These are phyloP conservation scores for Alnus rubra DNA, from an alignment of 306 rosid genomes.

Conservation along the genomic window DNA sequence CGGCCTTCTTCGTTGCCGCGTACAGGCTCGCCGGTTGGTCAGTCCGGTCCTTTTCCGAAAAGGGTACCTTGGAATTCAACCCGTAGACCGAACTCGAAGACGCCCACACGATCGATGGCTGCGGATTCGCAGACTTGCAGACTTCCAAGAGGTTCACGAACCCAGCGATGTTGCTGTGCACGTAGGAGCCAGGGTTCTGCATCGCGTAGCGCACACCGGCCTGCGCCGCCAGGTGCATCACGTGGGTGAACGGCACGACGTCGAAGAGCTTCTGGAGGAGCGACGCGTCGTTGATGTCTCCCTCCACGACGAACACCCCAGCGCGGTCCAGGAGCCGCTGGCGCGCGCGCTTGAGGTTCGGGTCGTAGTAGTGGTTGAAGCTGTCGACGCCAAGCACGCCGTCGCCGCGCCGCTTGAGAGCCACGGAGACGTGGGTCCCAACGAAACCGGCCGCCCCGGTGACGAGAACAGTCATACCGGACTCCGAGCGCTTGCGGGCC, in stretches of 20 bases:
- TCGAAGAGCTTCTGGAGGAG: conserved; percentile 76
- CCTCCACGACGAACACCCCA: conserved; percentile 80
- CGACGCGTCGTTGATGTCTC: conserved; percentile 64
- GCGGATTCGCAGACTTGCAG: conserved; percentile 68
- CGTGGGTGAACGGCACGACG: conserved; percentile 75
- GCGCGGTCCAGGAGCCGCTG: conserved; percentile 63
- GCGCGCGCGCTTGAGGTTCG: conserved; percentile 64
- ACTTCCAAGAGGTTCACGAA: conserved; percentile 72
- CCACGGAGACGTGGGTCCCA: conserved; percentile 73
- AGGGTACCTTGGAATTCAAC: conserved; percentile 75
- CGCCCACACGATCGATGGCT: conserved; percentile 79
- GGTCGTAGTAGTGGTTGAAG: conserved; percentile 77
- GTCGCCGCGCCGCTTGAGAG: conserved; percentile 78
- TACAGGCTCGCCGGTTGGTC: conserved; percentile 84
- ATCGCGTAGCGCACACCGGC: conserved; percentile 88
- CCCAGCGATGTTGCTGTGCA: conserved; percentile 80
- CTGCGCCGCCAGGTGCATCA: conserved; percentile 88
- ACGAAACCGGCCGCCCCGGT: conserved; percentile 89
- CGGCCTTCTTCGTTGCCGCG: conserved; percentile 85
- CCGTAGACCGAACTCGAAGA: conserved; percentile 92
- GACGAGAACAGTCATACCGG: conserved; percentile 59
- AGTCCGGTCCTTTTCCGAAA: conserved; percentile 75
- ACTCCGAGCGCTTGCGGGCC: conserved; percentile 32
- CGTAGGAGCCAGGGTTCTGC: conserved; percentile 72
- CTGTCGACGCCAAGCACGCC: conserved; percentile 79